A percentile compares a stretch with the other conserved stretches of the same genome.
phyloP scores from a whole-genome alignment of 495 filamentous ascomycete species.

The Parathielavia hyrcaniae region DNA sequence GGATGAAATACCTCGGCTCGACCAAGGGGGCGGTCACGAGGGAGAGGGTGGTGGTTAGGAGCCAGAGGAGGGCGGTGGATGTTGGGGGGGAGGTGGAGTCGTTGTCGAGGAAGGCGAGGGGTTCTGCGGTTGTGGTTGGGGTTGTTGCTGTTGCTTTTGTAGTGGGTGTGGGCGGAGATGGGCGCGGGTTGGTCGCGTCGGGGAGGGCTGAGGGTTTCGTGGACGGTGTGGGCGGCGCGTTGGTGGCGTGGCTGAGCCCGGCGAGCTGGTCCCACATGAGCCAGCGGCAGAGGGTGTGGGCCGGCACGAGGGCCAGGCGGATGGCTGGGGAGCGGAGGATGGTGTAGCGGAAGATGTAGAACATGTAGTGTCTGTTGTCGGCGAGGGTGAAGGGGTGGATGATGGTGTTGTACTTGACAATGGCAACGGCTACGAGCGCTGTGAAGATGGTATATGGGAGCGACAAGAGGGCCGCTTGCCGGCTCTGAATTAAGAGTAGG shows the following conservation, averaged over 20 bases:
- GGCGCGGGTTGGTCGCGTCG: background rate
- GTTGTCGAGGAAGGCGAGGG: background rate
- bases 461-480: slow-evolving; percentile 10
- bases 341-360: slow-evolving; percentile 88
- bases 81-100: slow-evolving; percentile 24
- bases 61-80: slow-evolving; percentile 54
- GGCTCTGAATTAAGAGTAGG: background rate
- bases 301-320: slow-evolving; percentile 60
- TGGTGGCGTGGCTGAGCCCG: slow-evolving; percentile 1
- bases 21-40: slow-evolving; percentile 85
- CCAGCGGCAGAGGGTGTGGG: slow-evolving; percentile 50
- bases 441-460: slow-evolving; percentile 24
- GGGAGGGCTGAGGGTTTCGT: background rate
- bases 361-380: slow-evolving; percentile 94
- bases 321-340: slow-evolving; percentile 56
- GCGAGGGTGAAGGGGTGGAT: slow-evolving; percentile 94
- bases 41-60: slow-evolving; percentile 65
- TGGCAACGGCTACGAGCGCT: slow-evolving; percentile 30
- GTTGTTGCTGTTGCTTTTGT: too few species aligned
- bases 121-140: background rate
- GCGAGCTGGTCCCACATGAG: slow-evolving; percentile 52
- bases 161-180: background rate
- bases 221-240: background rate
- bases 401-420: slow-evolving; percentile 79
- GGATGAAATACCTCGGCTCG: slow-evolving; percentile 89